Base-by-base conservation (phyloP, 495 filamentous ascomycete species). In the Penicillium subrubescens region DNA sequence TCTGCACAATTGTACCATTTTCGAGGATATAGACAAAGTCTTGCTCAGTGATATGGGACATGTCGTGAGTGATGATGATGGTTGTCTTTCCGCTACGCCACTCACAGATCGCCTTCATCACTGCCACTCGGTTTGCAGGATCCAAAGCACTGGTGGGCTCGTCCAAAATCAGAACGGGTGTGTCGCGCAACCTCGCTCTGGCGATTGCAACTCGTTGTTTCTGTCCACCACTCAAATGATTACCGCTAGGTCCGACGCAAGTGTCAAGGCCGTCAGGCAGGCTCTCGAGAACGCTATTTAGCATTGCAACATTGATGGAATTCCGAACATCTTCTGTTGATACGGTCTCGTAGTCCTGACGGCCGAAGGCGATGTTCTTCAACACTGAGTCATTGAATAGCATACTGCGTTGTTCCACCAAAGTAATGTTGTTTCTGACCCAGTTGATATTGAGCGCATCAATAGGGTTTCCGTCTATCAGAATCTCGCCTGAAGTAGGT, bases 1-100 rank as follows among this genome's bases (percentile, higher is more conserved):
- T 78, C 67, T 96, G 86, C 3, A 90, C 84, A 5, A 97, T 80
- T 2, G 66, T 68, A 0, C 92, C 92, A 12, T 88, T 71, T 48
- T 96, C 89, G 53, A 99, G 75, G 1, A 97, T 83, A 63, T 95
- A 97, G 2, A 94, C 84, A 69, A 88, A 94, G 59, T 97, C 93
- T 19, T 87, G 67, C 0, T 86, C 82, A 27, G 76, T 76, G 39
- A 99, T 96, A 56, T 96, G 91, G 0, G 88, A 85, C 53, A 93
- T 88, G 64, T 98, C 93, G 68, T 98, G 95, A 0, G 95, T 97
- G 69, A 97, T 91, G 23, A 92, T 89, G 57, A 97, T 87, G 1
- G 92, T 92, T 0, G 92, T 97, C 53, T 90, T 87, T 11, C 88
- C 89, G 57, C 82, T 80, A 1, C 90, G 82, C 67, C 88, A 91